Evolutionary conservation across 1,139 yeast genomes (phyloP).

Genomic region (Candida sp.): DNA sequence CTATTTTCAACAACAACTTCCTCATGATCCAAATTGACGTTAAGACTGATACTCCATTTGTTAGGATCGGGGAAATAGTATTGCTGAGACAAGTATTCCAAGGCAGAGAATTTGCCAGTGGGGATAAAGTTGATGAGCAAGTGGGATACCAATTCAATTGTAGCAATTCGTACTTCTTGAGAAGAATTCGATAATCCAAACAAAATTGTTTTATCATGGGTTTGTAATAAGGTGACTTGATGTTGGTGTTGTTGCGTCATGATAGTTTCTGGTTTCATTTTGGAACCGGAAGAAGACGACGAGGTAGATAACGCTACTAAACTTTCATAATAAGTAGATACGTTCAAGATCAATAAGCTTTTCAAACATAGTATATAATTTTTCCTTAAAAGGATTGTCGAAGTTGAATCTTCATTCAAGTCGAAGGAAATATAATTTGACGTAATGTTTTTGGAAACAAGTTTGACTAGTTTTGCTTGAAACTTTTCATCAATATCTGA

Average conservation of each 20-base stretch:
- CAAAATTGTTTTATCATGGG: constrained; percentile 28
- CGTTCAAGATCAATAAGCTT: constrained; percentile 29
- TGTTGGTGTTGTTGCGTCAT: constrained; percentile 41
- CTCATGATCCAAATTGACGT: constrained; percentile 13
- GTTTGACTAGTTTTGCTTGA: constrained; percentile 33
- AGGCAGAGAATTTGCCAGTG: constrained; percentile 35
- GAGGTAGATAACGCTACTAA: constrained; percentile 36
- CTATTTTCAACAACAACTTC: constrained; percentile 16
- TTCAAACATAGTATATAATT: constrained; percentile 32
- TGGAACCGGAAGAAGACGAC: constrained; percentile 34
- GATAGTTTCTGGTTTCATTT: constrained; percentile 41
- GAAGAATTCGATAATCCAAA: constrained; percentile 30
- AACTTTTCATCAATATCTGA: constrained; percentile 41
- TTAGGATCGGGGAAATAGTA: constrained; percentile 28
- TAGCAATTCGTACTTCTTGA: constrained; percentile 36
- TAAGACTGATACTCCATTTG: constrained; percentile 17
- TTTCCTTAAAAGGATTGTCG: constrained; percentile 24
- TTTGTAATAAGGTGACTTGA: constrained; percentile 25
- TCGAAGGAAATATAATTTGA: constrained; percentile 15
- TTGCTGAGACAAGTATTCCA: constrained; percentile 28
- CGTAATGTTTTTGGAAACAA: constrained; percentile 26
- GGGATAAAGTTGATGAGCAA: constrained; percentile 36
- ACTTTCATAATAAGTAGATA: constrained; percentile 36
- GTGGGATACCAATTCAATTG: constrained; percentile 33
- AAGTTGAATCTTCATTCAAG: constrained; percentile 13